phyloP scores from a whole-genome alignment of 768 basidiomycete species.

The Hericium erinaceus region DNA sequence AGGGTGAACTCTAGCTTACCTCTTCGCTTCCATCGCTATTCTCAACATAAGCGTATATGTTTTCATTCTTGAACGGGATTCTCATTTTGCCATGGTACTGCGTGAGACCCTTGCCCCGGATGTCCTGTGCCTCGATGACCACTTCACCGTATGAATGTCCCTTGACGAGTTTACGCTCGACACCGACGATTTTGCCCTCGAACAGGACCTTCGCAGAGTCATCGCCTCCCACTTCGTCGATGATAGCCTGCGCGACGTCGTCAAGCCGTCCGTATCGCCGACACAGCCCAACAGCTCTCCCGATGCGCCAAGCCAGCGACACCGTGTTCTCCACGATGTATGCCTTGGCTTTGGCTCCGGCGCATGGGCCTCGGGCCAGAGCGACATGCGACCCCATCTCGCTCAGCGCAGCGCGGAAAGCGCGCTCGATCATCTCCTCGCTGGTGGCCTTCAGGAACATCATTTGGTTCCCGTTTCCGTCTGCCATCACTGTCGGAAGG shows the following conservation, averaged over 20 bases:
- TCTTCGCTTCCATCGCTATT: constrained; percentile 19
- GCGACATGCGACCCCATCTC: constrained; percentile 48
- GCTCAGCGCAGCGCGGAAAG: constrained; percentile 37
- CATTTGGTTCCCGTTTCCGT: constrained; percentile 30
- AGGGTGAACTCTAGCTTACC: background rate
- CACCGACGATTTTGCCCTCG: constrained; percentile 50
- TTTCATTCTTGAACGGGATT: constrained; percentile 55
- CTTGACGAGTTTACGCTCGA: constrained; percentile 30
- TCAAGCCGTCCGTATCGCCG: constrained; percentile 37
- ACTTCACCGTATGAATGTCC: constrained; percentile 33
- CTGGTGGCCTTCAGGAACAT: constrained; percentile 36
- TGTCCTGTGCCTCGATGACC: constrained; percentile 21
- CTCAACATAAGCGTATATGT: constrained; percentile 24
- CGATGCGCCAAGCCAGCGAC: constrained; percentile 56
- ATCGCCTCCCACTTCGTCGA: constrained; percentile 14
- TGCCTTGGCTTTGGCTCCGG: constrained; percentile 24
- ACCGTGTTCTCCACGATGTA: constrained; percentile 38
- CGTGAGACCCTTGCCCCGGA: background rate
- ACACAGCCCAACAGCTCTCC: constrained; percentile 45
- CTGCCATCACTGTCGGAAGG: constrained; percentile 26
- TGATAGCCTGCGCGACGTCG: constrained; percentile 21
- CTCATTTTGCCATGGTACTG: constrained; percentile 6
- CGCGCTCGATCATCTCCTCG: constrained; percentile 33
- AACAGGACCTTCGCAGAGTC: constrained; percentile 37
- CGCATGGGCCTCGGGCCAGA: constrained; percentile 31